Base-by-base conservation (phyloP, 768 basidiomycete species). In the Galerina sulciceps region DNA sequence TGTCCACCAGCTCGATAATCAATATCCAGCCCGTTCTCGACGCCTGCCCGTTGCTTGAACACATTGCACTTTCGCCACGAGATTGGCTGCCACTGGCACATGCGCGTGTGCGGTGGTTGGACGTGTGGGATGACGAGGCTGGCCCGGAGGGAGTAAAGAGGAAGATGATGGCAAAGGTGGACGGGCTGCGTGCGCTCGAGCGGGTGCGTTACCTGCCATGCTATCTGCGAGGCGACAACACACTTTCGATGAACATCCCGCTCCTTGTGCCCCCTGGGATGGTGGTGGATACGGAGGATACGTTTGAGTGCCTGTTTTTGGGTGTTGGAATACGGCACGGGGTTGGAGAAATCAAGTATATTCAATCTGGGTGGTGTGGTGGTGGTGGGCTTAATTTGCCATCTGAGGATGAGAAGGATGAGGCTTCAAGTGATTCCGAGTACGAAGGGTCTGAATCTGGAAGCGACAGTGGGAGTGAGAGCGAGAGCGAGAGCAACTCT, bases 171-270 rank as follows among this genome's bases (percentile, higher is more conserved):
- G n/a, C 10, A 13, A 41, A 15, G 36, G n/a, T 2, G 26, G 26
- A 8, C 26, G 26, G 26, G 26, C 51, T 58, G 22, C 57, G 49
- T 36, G 38, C 49, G 10, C 57, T 58, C 35, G 17, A 58, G 37
- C 34, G 31, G 26, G 4, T 58, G 38, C 51, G 57, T 2, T 6
- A n/a, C 23, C 37, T 54, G 26, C 45, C 52, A 15, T 47, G 41
- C 26, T 41, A 31, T 31, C 26, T 31, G 26, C 26, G 26, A 4
- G 26, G 18, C 15, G 10, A 38, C 11, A 8, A 31, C 34, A 26
- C 41, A 11, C 42, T n/a, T 2, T 31, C 40, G 41, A n/a, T 34
- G 13, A 34, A 48, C 20, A 18, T 59, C 37, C 58, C 52, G 5
- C 26, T 49, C 9, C 20, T 53, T 15, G 11, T 59, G 31, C 52